Percentiles rank a stretch among this genome's conserved stretches.
These are phyloP conservation scores for Paracoccidioides lutzii DNA, from an alignment of 2,329 filamentous ascomycete species.

Conservation along the genomic window DNA sequence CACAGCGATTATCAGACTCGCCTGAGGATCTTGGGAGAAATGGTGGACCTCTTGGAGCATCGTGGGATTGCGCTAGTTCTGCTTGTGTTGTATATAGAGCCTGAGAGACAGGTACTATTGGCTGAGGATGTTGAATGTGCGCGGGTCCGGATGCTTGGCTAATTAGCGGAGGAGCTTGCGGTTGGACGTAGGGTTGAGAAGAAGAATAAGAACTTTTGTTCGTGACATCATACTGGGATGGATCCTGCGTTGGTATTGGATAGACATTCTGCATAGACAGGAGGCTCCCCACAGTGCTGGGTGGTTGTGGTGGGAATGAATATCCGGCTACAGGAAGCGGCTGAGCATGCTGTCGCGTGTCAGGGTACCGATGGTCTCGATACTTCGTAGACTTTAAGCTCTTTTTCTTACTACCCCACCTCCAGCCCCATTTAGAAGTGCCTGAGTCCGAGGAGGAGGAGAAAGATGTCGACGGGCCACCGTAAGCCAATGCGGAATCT, in stretches of 20 bases:
- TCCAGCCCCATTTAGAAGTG: conserved; percentile 47
- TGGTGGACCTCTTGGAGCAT: conserved; percentile 25
- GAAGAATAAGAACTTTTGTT: conserved; percentile 36
- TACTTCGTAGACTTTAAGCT: conserved; percentile 24
- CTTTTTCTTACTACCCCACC: conserved; percentile 39
- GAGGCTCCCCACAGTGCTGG: conserved; percentile 34
- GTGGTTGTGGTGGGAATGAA: neutral
- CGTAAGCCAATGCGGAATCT: conserved; percentile 50
- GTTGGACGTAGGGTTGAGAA: conserved; percentile 17
- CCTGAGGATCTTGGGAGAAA: conserved; percentile 23
- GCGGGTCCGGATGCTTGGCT: conserved; percentile 44
- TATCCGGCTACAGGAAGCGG: neutral
- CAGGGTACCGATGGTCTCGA: conserved; percentile 48
- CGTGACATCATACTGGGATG: conserved; percentile 46
- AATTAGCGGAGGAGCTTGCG: conserved; percentile 28
- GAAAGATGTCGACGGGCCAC: conserved; percentile 32
- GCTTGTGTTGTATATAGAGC: conserved; percentile 44
- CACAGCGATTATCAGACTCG: neutral
- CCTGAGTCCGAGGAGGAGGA: conserved; percentile 48
- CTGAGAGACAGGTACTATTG: conserved; percentile 57
- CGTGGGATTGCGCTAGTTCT: conserved; percentile 19
- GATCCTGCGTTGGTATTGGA: conserved; percentile 54
- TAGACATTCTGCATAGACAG: conserved; percentile 50
- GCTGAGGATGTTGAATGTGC: conserved; percentile 74
- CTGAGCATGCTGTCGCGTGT: conserved; percentile 22